These are phyloP conservation scores for Mortierella sp. DNA, from an alignment of 371 early-diverging fungal genomes.

Conservation along the genomic window DNA sequence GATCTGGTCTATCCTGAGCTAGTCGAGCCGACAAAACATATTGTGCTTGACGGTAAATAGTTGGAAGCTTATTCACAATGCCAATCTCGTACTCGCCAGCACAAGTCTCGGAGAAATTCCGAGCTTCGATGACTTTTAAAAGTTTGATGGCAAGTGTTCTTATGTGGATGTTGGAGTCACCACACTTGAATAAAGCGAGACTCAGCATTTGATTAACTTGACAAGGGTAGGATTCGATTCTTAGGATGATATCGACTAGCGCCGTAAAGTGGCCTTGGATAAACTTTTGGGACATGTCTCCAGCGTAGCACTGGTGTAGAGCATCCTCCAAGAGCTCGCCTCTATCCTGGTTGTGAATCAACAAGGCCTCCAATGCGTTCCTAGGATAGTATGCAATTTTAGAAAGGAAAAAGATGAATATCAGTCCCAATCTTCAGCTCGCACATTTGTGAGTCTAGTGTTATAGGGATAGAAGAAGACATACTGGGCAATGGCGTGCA, in stretches of 20 bases:
- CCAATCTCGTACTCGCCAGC: slow-evolving; percentile 79
- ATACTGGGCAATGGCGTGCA: slow-evolving; percentile 61
- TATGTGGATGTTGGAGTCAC: slow-evolving; percentile 79
- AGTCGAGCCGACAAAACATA: slow-evolving; percentile 75
- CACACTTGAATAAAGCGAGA: slow-evolving; percentile 86
- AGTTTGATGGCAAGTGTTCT: slow-evolving; percentile 85
- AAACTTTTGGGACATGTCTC: slow-evolving; percentile 69
- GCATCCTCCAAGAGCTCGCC: slow-evolving; percentile 74
- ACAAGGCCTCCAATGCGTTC: slow-evolving; percentile 72
- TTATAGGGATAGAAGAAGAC: not conserved
- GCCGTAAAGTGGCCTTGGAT: slow-evolving; percentile 84
- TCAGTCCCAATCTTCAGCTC: too few species aligned
- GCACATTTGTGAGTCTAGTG: not conserved
- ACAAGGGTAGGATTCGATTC: slow-evolving; percentile 69
- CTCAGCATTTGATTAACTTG: slow-evolving; percentile 77
- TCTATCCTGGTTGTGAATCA: slow-evolving; percentile 78
- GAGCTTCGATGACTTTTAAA: slow-evolving; percentile 78
- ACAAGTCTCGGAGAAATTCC: slow-evolving; percentile 74
- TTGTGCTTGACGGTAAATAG: slow-evolving; percentile 88
- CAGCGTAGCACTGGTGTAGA: slow-evolving; percentile 82
- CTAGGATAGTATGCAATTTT: slow-evolving; percentile 38
- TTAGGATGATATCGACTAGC: slow-evolving; percentile 74
- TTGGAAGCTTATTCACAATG: slow-evolving; percentile 82
- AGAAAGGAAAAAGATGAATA: not conserved
- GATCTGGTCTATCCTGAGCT: slow-evolving; percentile 73